Percentiles rank a stretch among this genome's conserved stretches.
Conservation (phyloP, 2,329 filamentous ascomycete species). For the Epichloe aotearoae region DNA sequence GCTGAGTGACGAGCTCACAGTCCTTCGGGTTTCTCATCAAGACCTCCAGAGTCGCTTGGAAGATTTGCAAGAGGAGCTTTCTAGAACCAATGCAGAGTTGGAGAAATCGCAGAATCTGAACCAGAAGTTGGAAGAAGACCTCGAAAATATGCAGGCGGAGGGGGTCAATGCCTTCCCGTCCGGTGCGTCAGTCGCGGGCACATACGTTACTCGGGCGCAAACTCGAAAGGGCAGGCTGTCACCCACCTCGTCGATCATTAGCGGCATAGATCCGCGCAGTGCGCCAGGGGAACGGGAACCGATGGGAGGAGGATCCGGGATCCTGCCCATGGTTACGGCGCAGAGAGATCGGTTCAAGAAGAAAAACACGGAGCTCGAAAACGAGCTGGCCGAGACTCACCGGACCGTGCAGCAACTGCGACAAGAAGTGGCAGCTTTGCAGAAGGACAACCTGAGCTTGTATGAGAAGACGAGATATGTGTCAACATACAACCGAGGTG, state of each 20-base stretch:
- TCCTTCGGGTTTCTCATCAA: constrained; percentile 85
- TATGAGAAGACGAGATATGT: constrained; percentile 98
- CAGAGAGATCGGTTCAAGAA: constrained; percentile 98
- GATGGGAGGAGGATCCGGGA: constrained; percentile 66
- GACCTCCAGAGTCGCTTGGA: constrained; percentile 74
- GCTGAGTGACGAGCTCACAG: constrained; percentile 81
- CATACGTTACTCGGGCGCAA: constrained; percentile 55
- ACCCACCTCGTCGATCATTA: constrained; percentile 95
- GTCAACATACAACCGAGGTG: constrained; percentile 74
- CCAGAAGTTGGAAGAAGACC: constrained; percentile 80
- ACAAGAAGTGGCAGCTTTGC: constrained; percentile 80
- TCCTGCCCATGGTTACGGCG: constrained; percentile 94
- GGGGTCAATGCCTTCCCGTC: constrained; percentile 74
- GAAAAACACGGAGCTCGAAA: constrained; percentile 80
- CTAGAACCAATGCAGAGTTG: constrained; percentile 70
- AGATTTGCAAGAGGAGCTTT: constrained; percentile 70
- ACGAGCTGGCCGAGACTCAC: constrained; percentile 76
- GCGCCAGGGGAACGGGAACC: constrained; percentile 40
- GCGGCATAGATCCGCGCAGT: constrained; percentile 68
- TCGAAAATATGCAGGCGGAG: constrained; percentile 77
- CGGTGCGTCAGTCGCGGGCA: constrained; percentile 84
- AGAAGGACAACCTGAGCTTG: constrained; percentile 89
- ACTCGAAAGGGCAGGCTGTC: constrained; percentile 61
- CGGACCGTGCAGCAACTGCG: constrained; percentile 71
- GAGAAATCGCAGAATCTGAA: constrained; percentile 76